These are phyloP conservation scores for Chlorella vulgaris DNA, from an alignment of 139 green algal species.

Conservation along the genomic window DNA sequence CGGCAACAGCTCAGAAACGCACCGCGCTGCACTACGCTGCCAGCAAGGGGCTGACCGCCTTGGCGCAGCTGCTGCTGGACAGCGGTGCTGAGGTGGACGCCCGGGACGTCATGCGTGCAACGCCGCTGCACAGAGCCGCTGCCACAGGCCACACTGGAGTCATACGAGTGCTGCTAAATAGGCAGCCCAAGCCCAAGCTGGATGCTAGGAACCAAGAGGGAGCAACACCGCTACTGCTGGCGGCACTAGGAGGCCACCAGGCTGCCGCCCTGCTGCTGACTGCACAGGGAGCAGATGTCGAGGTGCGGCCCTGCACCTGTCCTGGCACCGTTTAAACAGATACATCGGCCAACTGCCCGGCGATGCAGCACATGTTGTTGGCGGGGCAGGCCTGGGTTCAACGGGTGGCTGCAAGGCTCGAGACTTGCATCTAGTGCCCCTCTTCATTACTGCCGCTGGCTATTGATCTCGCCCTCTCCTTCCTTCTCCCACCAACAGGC, in stretches of 20 bases:
- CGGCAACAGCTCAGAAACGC: conserved; percentile 54
- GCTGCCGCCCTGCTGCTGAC: conserved; percentile 53
- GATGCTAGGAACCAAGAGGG: conserved; percentile 46
- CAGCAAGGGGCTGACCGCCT: conserved; percentile 37
- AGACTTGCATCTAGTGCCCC: no score
- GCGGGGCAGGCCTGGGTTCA: no score
- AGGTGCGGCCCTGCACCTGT: conserved; percentile 27
- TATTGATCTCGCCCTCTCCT: background rate
- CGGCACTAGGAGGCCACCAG: conserved; percentile 46
- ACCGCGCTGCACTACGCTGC: conserved; percentile 74
- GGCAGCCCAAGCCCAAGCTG: conserved; percentile 13
- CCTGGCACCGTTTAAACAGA: background rate
- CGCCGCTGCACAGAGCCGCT: conserved; percentile 36
- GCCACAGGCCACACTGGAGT: conserved; percentile 3
- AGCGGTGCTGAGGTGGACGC: conserved; percentile 49
- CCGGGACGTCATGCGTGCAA: conserved; percentile 35
- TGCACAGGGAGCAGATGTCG: conserved; percentile 41
- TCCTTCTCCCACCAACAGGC: conserved; percentile 38
- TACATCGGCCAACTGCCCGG: background rate
- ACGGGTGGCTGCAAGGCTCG: no score
- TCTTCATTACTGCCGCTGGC: background rate
- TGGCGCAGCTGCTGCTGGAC: conserved; percentile 56
- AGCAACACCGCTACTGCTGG: conserved; percentile 62
- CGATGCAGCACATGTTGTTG: background rate
- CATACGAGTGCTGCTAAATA: conserved; percentile 20